A percentile compares a stretch with the other conserved stretches of the same genome.
Evolutionary conservation across 2,329 filamentous ascomycete genomes (phyloP).

Genomic region (Kalmusia sp.): DNA sequence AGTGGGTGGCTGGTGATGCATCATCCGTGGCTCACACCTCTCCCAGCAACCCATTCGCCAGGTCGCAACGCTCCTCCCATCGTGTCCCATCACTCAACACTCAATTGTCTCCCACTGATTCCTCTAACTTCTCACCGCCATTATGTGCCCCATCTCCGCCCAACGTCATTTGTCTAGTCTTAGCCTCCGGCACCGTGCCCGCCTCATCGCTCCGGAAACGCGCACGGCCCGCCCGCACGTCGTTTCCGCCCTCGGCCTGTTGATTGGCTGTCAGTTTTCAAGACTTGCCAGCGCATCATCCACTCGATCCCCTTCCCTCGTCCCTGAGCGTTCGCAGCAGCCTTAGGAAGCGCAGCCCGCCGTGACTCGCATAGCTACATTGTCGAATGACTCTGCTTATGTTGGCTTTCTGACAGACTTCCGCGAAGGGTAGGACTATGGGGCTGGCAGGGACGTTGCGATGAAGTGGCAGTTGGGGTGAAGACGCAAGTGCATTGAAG

Average conservation of each 20-base stretch:
- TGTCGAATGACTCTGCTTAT: constrained; percentile 20
- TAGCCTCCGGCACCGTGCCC: constrained; percentile 1
- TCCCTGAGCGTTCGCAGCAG: constrained; percentile 17
- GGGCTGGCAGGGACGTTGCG: constrained; percentile 9
- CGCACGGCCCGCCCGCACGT: constrained; percentile 14
- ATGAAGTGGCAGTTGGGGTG: constrained; percentile 26
- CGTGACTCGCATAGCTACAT: constrained; percentile 6
- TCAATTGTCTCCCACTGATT: background rate
- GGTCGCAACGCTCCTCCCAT: background rate
- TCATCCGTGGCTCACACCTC: no score
- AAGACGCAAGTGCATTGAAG: background rate
- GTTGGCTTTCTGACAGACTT: background rate
- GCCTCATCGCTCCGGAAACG: constrained; percentile 16
- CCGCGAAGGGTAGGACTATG: background rate
- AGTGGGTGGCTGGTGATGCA: constrained; percentile 2
- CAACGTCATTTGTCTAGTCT: constrained; percentile 9
- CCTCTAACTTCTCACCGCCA: background rate
- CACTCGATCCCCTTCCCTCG: constrained; percentile 16
- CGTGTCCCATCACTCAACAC: background rate
- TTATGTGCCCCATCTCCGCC: constrained; percentile 2
- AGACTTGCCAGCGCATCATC: constrained; percentile 39
- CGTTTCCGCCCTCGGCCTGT: constrained; percentile 7
- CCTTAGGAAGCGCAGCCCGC: constrained; percentile 3
- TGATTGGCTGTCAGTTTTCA: constrained; percentile 20
- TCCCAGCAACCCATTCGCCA: background rate